These are phyloP conservation scores for Nothomitra cinnamomea DNA, from an alignment of 2,329 filamentous ascomycete species.

Conservation along the genomic window DNA sequence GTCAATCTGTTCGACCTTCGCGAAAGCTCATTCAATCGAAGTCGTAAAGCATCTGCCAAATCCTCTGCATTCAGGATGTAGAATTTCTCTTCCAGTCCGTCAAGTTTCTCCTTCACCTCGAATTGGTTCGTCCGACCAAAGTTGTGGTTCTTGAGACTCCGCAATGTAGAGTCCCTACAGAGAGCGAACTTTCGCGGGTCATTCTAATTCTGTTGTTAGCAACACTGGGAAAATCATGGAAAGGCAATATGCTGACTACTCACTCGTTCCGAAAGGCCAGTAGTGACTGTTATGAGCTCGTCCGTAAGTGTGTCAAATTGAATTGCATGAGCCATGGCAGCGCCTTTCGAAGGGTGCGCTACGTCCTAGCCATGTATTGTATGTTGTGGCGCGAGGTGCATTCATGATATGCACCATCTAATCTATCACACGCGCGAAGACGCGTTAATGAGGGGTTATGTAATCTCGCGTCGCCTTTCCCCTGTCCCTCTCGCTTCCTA, in stretches of 20 bases:
- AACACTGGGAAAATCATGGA: not conserved
- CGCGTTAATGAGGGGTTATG: too few relatives aligned
- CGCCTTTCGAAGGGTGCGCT: not conserved
- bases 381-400: too few relatives aligned
- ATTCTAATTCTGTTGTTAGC: not conserved
- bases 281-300: conserved; percentile 50
- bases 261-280: conserved; percentile 38
- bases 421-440: too few relatives aligned
- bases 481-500: too few relatives aligned
- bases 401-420: too few relatives aligned
- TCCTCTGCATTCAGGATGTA: conserved; percentile 62
- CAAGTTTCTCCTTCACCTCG: conserved; percentile 45
- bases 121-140: conserved; percentile 60
- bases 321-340: conserved; percentile 52
- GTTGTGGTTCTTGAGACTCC: conserved; percentile 15
- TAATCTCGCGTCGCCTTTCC: too few relatives aligned
- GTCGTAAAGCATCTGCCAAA: conserved; percentile 51
- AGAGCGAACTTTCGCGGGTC: conserved; percentile 2
- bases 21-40: conserved; percentile 42
- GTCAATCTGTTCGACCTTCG: conserved; percentile 42
- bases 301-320: conserved; percentile 47
- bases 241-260: conserved; percentile 9
- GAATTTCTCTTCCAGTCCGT: conserved; percentile 74
- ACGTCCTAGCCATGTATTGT: too few relatives aligned
- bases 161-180: conserved; percentile 1